phyloP scores from a whole-genome alignment of 305 asterid species.

The Andrographis paniculata region DNA sequence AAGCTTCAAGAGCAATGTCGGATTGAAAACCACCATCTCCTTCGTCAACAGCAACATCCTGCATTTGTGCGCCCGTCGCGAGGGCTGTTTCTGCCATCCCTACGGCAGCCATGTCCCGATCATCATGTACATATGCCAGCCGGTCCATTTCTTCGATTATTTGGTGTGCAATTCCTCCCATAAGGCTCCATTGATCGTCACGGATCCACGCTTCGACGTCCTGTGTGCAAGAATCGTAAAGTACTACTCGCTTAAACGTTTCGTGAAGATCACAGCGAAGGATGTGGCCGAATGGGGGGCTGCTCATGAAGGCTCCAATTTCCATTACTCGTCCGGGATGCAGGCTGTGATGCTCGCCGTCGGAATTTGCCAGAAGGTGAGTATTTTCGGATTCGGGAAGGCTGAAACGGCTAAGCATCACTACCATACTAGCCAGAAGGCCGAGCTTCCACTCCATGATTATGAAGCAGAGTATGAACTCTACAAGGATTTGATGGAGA shows the following conservation, averaged over 20 bases:
- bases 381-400: constrained; percentile 84
- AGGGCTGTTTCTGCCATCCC: constrained; percentile 86
- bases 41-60: constrained; percentile 86
- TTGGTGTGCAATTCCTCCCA: constrained; percentile 72
- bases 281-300: constrained; percentile 48
- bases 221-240: constrained; percentile 68
- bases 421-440: constrained; percentile 82
- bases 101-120: constrained; percentile 67
- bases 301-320: constrained; percentile 61
- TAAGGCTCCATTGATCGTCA: constrained; percentile 52
- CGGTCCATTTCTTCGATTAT: constrained; percentile 77
- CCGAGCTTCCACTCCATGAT: constrained; percentile 77
- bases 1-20: constrained; percentile 60
- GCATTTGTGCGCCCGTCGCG: constrained; percentile 70
- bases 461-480: constrained; percentile 91
- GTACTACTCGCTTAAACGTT: constrained; percentile 69
- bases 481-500: constrained; percentile 51
- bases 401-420: constrained; percentile 65
- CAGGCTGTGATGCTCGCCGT: constrained; percentile 85
- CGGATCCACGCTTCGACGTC: constrained; percentile 69
- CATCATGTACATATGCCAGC: constrained; percentile 80
- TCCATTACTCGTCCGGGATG: constrained; percentile 96
- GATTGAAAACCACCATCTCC: constrained; percentile 64
- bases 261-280: constrained; percentile 42
- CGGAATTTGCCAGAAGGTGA: constrained; percentile 74